phyloP scores from a whole-genome alignment of 352 stramenopile species.

The Thalassiosira pacifica region DNA sequence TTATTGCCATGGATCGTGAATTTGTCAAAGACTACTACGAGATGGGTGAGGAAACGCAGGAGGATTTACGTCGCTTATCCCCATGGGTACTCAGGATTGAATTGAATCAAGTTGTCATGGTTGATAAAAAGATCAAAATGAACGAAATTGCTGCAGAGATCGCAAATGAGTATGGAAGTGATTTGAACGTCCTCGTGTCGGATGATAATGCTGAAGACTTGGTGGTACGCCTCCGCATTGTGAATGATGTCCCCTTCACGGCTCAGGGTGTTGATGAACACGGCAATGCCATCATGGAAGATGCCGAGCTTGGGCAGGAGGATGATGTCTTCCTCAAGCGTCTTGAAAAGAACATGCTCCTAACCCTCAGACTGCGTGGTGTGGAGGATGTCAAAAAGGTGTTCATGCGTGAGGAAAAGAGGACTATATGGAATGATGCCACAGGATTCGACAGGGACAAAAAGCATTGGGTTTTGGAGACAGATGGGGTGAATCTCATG shows the following conservation, averaged over 20 bases:
- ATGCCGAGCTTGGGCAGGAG: constrained; percentile 89
- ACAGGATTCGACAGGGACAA: constrained; percentile 91
- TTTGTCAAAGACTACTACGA: constrained; percentile 98
- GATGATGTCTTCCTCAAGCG: constrained; percentile 96
- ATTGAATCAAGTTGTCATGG: constrained; percentile 97
- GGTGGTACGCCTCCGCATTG: constrained; percentile 97
- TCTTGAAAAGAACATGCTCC: constrained; percentile 97
- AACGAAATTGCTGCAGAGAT: constrained; percentile 96
- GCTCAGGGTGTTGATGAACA: constrained; percentile 88
- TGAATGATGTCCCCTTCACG: constrained; percentile 89
- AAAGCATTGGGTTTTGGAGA: constrained; percentile 99
- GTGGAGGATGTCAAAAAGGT: constrained; percentile 99
- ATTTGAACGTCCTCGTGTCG: constrained; percentile 96
- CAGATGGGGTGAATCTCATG: constrained; percentile 98
- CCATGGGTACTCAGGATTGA: constrained; percentile 99
- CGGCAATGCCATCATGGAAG: constrained; percentile 89
- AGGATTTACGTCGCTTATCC: constrained; percentile 91
- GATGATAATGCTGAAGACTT: constrained; percentile 98
- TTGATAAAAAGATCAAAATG: constrained; percentile 98
- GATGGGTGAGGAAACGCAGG: constrained; percentile 95
- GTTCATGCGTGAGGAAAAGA: constrained; percentile 95
- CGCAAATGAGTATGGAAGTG: constrained; percentile 93
- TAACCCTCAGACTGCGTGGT: constrained; percentile 95
- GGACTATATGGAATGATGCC: constrained; percentile 94
- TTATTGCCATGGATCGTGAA: constrained; percentile 96